These are phyloP conservation scores for Aspergillus ruber DNA, from an alignment of 2,329 filamentous ascomycete species.

Conservation along the genomic window DNA sequence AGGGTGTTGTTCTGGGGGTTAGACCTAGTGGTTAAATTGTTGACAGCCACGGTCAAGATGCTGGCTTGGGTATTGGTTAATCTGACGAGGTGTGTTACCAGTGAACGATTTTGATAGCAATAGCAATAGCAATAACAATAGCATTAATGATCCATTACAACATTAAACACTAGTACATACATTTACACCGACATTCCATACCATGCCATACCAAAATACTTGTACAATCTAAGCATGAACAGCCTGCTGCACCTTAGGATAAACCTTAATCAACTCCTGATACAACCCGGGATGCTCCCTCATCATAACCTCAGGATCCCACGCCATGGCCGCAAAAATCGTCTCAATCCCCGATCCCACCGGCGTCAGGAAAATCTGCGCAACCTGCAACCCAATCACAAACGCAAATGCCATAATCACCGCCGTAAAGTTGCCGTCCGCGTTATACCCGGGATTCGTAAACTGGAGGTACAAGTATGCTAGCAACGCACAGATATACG, in stretches of 20 bases:
- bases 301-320: constrained; percentile 64
- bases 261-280: constrained; percentile 68
- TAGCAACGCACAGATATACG: constrained; percentile 71
- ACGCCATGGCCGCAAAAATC: constrained; percentile 73
- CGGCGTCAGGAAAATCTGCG: constrained; percentile 82
- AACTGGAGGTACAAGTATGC: constrained; percentile 82
- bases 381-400: constrained; percentile 82
- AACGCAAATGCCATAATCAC: constrained; percentile 81
- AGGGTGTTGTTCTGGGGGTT: constrained; percentile 33
- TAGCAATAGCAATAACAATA: neutral
- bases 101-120: constrained; percentile 32
- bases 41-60: constrained; percentile 34
- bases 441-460: constrained; percentile 74
- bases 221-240: constrained; percentile 53
- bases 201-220: neutral
- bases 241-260: constrained; percentile 74
- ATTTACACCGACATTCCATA: neutral
- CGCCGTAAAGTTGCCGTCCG: constrained; percentile 60
- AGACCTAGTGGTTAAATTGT: constrained; percentile 29
- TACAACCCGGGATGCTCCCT: constrained; percentile 60
- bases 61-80: constrained; percentile 37
- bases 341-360: constrained; percentile 84
- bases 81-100: constrained; percentile 34
- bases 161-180: neutral
- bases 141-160: neutral